Evolutionary conservation across 768 basidiomycete species (phyloP).

Genomic region (Pisolithus marmoratus): DNA sequence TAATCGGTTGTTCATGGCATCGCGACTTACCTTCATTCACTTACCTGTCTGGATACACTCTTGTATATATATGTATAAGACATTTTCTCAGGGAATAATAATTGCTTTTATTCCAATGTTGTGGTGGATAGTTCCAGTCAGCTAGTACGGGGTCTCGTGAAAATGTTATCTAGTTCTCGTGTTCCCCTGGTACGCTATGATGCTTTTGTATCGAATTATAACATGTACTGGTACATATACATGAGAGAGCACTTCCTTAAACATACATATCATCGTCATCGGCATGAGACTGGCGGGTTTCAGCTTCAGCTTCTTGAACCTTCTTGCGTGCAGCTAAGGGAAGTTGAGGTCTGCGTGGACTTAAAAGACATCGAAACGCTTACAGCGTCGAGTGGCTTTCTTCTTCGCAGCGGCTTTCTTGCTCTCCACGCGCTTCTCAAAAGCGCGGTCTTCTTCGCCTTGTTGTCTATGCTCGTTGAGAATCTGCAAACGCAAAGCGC

Average conservation of each 20-base stretch:
- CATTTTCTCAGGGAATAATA: too few relatives aligned
- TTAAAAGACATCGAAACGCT: conserved; percentile 1
- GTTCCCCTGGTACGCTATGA: too few relatives aligned
- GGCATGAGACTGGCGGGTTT: conserved; percentile 5
- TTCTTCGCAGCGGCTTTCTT: conserved; percentile 77
- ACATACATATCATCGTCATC: conserved; percentile 24
- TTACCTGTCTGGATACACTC: too few relatives aligned
- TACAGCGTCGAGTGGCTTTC: conserved; percentile 54
- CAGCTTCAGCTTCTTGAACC: conserved; percentile 6
- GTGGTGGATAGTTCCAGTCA: too few relatives aligned
- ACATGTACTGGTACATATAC: too few relatives aligned
- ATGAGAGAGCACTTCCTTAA: conserved; percentile 2
- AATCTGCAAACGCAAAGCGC: conserved; percentile 44
- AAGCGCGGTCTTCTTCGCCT: conserved; percentile 87
- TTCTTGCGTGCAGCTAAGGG: conserved; percentile 28
- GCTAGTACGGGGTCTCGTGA: too few relatives aligned
- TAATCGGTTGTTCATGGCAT: too few relatives aligned
- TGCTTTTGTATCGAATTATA: too few relatives aligned
- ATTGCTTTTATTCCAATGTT: too few relatives aligned
- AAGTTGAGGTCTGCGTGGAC: neutral
- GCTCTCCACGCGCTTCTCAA: conserved; percentile 79
- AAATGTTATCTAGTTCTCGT: too few relatives aligned
- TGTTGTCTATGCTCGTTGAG: conserved; percentile 77
- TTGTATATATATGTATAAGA: too few relatives aligned
- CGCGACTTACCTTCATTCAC: too few relatives aligned